Evolutionary conservation across 306 rosid genomes (phyloP).

Genomic region (Leucaena leucocephala): DNA sequence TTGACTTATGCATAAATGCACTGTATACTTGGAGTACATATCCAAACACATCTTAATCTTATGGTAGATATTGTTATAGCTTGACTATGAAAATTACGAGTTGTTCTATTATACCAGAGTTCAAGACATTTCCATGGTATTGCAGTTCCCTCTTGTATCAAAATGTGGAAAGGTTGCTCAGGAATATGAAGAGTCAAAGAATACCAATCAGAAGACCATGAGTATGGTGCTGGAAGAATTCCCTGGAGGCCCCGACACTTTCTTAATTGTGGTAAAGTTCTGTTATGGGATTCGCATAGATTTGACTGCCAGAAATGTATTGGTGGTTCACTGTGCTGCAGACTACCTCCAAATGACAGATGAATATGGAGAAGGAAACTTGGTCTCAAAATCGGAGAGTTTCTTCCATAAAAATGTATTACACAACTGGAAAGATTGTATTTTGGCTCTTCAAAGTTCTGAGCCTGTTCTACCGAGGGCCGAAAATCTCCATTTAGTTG

Average conservation of each 20-base stretch:
- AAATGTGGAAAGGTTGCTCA: slow-evolving; percentile 78
- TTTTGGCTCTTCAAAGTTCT: slow-evolving; percentile 84
- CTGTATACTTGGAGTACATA: neutral
- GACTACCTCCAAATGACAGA: slow-evolving; percentile 92
- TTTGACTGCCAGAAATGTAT: slow-evolving; percentile 72
- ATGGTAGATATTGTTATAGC: slow-evolving; percentile 17
- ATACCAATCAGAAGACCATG: slow-evolving; percentile 43
- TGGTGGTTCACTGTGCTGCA: slow-evolving; percentile 71
- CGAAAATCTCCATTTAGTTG: slow-evolving; percentile 69
- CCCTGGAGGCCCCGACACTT: slow-evolving; percentile 87
- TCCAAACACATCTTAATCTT: slow-evolving; percentile 23
- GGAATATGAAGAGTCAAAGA: slow-evolving; percentile 58
- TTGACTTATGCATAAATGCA: slow-evolving; percentile 3
- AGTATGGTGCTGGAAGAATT: slow-evolving; percentile 64
- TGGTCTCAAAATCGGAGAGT: slow-evolving; percentile 68
- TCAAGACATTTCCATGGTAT: slow-evolving; percentile 33
- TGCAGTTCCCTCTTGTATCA: slow-evolving; percentile 94
- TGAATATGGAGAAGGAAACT: slow-evolving; percentile 80
- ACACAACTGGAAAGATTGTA: slow-evolving; percentile 91
- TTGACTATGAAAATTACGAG: slow-evolving; percentile 33
- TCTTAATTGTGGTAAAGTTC: slow-evolving; percentile 70
- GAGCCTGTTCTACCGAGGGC: slow-evolving; percentile 65
- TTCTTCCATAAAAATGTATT: slow-evolving; percentile 71
- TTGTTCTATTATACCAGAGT: slow-evolving; percentile 33
- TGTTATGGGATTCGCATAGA: slow-evolving; percentile 78